Conservation (phyloP, 495 filamentous ascomycete species). For the Xylona heveae region DNA sequence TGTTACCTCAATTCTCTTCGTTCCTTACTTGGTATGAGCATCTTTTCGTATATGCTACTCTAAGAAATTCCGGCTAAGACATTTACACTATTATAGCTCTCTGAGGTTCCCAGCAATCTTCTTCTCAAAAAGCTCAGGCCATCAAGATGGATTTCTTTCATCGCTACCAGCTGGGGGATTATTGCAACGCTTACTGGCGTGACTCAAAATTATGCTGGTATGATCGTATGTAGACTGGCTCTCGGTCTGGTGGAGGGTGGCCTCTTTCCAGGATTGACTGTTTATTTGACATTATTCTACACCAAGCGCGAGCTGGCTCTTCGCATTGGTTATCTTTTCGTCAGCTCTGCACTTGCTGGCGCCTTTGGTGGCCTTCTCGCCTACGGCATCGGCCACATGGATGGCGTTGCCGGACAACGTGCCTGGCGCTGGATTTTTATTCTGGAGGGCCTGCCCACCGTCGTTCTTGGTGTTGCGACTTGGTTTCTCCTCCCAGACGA, state of each 20-base stretch:
- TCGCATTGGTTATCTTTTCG: constrained; percentile 55
- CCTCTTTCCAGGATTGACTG: constrained; percentile 42
- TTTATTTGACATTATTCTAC: constrained; percentile 30
- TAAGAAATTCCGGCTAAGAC: constrained; percentile 2
- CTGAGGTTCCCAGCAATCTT: constrained; percentile 43
- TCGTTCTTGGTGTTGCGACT: constrained; percentile 34
- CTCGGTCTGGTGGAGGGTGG: constrained; percentile 39
- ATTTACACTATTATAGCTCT: too few relatives aligned
- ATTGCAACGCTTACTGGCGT: constrained; percentile 49
- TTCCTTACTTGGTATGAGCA: constrained; percentile 34
- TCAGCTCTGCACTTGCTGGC: constrained; percentile 52
- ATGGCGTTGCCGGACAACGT: constrained; percentile 35
- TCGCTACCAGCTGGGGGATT: constrained; percentile 45
- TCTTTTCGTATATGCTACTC: neutral
- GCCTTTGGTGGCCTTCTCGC: constrained; percentile 58
- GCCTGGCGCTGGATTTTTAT: constrained; percentile 51
- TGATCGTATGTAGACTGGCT: constrained; percentile 31
- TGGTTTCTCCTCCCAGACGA: constrained; percentile 46
- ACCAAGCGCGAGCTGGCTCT: constrained; percentile 41
- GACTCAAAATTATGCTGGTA: constrained; percentile 30
- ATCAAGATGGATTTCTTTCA: constrained; percentile 42
- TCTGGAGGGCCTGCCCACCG: constrained; percentile 49
- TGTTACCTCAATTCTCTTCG: constrained; percentile 50
- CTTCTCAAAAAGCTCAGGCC: constrained; percentile 42
- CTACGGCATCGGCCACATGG: constrained; percentile 52